These are phyloP conservation scores for Urostyla sp. DNA, from an alignment of 73 alveolate species.

Conservation along the genomic window DNA sequence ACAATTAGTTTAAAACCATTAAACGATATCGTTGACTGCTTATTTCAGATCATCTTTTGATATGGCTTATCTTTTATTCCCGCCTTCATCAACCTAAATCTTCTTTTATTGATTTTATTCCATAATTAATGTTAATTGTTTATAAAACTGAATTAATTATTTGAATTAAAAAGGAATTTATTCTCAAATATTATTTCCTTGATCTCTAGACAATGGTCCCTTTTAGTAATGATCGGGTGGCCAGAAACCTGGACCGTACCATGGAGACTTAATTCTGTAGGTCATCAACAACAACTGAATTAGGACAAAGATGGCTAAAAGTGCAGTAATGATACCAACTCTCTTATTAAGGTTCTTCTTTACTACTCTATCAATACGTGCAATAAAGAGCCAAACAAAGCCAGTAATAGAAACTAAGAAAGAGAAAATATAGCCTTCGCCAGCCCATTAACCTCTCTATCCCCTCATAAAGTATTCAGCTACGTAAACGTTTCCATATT, in stretches of 20 bases:
- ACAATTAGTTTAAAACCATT: slow-evolving; percentile 18
- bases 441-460: slow-evolving; percentile 86
- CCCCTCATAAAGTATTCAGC: slow-evolving; percentile 83
- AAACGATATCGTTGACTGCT: not conserved
- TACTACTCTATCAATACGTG: slow-evolving; percentile 49
- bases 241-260: slow-evolving; percentile 81
- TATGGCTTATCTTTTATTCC: not conserved
- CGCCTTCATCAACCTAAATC: slow-evolving; percentile 15
- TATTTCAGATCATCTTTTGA: not conserved
- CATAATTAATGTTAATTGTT: not conserved
- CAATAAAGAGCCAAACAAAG: slow-evolving; percentile 56
- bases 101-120: slow-evolving; percentile 12
- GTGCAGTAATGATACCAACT: slow-evolving; percentile 44
- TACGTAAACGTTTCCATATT: slow-evolving; percentile 55
- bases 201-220: slow-evolving; percentile 80
- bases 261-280: slow-evolving; percentile 79
- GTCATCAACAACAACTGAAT: slow-evolving; percentile 47
- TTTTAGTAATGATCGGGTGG: slow-evolving; percentile 85
- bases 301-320: slow-evolving; percentile 47
- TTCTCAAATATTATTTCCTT: slow-evolving; percentile 77
- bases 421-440: slow-evolving; percentile 84
- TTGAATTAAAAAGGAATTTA: not conserved
- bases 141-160: not conserved
- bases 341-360: slow-evolving; percentile 56
- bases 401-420: slow-evolving; percentile 66